These are phyloP conservation scores for Agrostemma githago DNA, from an alignment of 148 eudicot species.

Conservation along the genomic window DNA sequence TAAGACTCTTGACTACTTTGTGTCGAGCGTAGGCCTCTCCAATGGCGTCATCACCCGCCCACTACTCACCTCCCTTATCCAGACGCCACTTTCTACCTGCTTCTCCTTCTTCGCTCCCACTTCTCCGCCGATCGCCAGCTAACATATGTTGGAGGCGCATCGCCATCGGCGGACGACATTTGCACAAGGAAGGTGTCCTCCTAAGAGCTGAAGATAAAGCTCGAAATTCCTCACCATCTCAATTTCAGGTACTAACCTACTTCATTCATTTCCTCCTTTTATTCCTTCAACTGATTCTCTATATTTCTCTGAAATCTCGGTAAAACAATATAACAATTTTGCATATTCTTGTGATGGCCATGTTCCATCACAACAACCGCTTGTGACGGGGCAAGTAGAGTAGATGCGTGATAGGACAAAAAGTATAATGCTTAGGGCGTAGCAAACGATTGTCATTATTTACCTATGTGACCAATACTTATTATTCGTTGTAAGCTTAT, in stretches of 20 bases:
- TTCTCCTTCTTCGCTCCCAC: background rate
- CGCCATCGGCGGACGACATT: conserved; percentile 8
- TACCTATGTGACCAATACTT: too few species aligned
- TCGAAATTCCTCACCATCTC: conserved; percentile 28
- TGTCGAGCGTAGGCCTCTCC: background rate
- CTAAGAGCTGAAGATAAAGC: conserved; percentile 62
- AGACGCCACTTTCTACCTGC: conserved; percentile 20
- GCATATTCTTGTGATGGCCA: too few species aligned
- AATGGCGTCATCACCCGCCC: conserved; percentile 28
- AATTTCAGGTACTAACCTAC: conserved; percentile 36
- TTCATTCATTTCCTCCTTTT: background rate
- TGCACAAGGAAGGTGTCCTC: conserved; percentile 40
- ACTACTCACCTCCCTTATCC: conserved; percentile 21
- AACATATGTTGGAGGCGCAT: background rate
- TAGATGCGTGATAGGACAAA: too few species aligned
- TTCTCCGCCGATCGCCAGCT: conserved; percentile 7
- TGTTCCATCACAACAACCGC: too few species aligned
- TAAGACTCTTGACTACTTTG: too few species aligned
- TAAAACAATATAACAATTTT: too few species aligned
- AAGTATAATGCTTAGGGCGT: too few species aligned
- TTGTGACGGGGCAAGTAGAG: too few species aligned
- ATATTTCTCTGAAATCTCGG: too few species aligned
- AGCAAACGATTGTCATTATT: too few species aligned
- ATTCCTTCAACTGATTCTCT: background rate
- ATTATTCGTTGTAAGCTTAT: too few species aligned